Evolutionary conservation across 768 basidiomycete species (phyloP).

Genomic region (Lentinula boryana): DNA sequence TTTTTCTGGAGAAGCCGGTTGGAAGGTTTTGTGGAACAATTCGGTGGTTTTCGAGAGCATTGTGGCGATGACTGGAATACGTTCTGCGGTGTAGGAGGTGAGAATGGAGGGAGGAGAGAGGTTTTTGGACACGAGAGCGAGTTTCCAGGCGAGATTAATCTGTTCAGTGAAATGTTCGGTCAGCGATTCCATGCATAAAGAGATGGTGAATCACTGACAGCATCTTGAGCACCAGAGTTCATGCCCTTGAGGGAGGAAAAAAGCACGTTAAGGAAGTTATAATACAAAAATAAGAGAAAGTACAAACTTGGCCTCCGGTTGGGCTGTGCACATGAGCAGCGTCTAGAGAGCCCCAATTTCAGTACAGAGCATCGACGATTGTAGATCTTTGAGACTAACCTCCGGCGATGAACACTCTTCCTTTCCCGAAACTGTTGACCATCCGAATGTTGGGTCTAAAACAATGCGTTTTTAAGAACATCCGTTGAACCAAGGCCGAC

Average conservation of each 20-base stretch:
- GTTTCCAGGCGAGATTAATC: constrained; percentile 25
- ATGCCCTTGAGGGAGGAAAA: constrained; percentile 11
- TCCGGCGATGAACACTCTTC: constrained; percentile 18
- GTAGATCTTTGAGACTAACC: constrained; percentile 9
- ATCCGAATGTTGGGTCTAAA: constrained; percentile 21
- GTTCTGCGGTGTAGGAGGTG: constrained; percentile 19
- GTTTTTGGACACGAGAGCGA: constrained; percentile 20
- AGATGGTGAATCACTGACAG: constrained; percentile 9
- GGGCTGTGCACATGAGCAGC: constrained; percentile 17
- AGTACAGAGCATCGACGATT: not conserved
- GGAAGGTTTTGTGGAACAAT: constrained; percentile 8
- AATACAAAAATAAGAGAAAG: not conserved
- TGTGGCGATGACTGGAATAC: constrained; percentile 24
- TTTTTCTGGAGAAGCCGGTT: not conserved
- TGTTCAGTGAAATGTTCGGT: not conserved
- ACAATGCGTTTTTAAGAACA: not conserved
- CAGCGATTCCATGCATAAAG: not conserved
- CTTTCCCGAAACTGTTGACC: constrained; percentile 18
- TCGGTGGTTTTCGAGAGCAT: constrained; percentile 20
- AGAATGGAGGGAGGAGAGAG: constrained; percentile 15
- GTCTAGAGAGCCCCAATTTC: constrained; percentile 4
- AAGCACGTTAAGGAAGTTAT: not conserved
- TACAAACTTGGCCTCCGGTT: constrained; percentile 18
- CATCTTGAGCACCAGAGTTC: constrained; percentile 21
- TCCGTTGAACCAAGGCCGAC: not conserved